phyloP scores from a whole-genome alignment of 805 yeast species.

The Kluyveromyces lactis region DNA sequence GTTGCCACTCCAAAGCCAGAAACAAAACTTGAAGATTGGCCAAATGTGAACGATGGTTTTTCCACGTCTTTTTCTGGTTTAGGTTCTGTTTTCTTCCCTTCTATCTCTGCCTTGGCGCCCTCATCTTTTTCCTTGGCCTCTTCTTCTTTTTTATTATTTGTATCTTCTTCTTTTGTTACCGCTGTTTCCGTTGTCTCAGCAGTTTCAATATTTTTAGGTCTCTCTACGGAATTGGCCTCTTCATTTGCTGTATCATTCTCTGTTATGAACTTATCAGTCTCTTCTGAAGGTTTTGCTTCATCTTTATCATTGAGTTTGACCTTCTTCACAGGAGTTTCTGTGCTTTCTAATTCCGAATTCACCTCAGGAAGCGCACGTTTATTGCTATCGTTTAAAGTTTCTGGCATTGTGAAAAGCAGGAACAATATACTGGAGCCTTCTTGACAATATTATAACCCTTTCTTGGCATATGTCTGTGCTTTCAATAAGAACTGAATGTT shows the following conservation, averaged over 20 bases:
- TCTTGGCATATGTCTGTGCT: no score
- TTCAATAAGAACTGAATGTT: no score
- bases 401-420: no score
- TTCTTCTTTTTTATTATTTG: conserved; percentile 3
- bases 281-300: not conserved
- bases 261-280: not conserved
- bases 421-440: no score
- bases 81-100: conserved; percentile 5
- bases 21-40: conserved; percentile 45
- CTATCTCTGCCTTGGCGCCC: conserved; percentile 9
- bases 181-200: conserved; percentile 5
- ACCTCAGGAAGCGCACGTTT: not conserved
- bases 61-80: conserved; percentile 4
- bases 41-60: conserved; percentile 46
- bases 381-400: not conserved
- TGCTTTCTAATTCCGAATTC: not conserved
- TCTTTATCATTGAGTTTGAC: not conserved
- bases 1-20: conserved; percentile 25
- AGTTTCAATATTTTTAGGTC: conserved; percentile 1
- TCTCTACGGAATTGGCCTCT: conserved; percentile 11
- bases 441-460: no score
- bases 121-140: conserved; percentile 17
- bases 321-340: not conserved
- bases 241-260: conserved; percentile 16
- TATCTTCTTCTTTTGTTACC: conserved; percentile 1